Evolutionary conservation across 176 grass and related monocot genomes (phyloP), one percentile per base, ranked within the genome.

Genomic region (Oryza brachyantha): DNA sequence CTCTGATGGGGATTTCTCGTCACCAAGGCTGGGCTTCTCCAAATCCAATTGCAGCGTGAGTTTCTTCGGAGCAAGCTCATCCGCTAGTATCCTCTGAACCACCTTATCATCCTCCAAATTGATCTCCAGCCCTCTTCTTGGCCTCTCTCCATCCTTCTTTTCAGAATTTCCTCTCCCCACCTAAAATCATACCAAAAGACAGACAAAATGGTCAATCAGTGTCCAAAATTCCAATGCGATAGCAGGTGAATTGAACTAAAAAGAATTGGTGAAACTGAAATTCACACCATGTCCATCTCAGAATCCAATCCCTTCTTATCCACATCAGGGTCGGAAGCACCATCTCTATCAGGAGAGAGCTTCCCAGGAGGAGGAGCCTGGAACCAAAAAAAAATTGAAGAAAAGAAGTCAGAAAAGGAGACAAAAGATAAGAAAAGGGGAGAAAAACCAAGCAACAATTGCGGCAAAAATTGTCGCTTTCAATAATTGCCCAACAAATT

Each of bases 301-400:
- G 92, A 87, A 84, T 83, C 78, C 83, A 71, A 79, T 82, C 78
- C 70, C 86, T 91, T 89, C 70, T 89, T 91, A 93, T 91, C 84
- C 57, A 67, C 48, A 81, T 96, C 84, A 77, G 81, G 87, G 77
- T 97, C 85, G 83, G 81, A 87, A 26, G 82, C 75, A 68, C 86
- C 88, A 81, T 96, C 96, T 74, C 87, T 86, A 68, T 96, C 92
- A 81, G 92, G 88, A 87, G 96, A 98, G 87, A 95, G 69, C 86
- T 98, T 98, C 90, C 92, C 96, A 83, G 96, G 87, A 83, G 95
- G 95, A 75, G 96, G 96, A 79, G 92, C 96, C 96, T 99, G 55
- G 70, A 87, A 84, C 60, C 38, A 75, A 79, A 76, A 68, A 70
- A 8, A 28, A 48, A 82, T n/a, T n/a, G n/a, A 42, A 12, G 39